Conservation (phyloP, 163 green algal species). For the Chlamydomonas reinhardtii region DNA sequence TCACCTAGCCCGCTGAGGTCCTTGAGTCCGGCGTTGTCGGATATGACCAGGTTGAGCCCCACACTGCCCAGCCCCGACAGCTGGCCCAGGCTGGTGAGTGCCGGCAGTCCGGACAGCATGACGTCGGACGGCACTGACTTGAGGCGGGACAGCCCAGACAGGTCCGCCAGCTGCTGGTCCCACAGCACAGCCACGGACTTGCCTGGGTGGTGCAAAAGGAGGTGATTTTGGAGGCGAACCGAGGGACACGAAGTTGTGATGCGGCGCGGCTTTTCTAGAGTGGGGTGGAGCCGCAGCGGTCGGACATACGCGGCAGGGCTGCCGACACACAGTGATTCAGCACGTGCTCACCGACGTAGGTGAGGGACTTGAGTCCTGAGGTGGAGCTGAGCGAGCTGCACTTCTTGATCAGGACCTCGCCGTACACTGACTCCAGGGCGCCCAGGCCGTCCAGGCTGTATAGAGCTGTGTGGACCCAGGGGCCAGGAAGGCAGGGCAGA, state of each 20-base stretch:
- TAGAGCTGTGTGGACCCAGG: not conserved
- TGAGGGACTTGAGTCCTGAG: not conserved
- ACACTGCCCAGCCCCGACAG: not conserved
- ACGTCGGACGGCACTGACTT: not conserved
- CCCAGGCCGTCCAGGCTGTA: constrained; percentile 3
- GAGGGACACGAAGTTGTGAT: too few relatives aligned
- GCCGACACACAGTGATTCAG: too few relatives aligned
- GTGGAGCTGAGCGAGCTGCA: constrained; percentile 2
- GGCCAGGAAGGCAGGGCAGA: too few relatives aligned
- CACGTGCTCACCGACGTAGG: not conserved
- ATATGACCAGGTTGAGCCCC: constrained; percentile 35
- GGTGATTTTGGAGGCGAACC: too few relatives aligned
- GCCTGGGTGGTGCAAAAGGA: not conserved
- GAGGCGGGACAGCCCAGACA: constrained; percentile 10
- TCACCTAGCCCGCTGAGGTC: constrained; percentile 20
- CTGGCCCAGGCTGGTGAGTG: constrained; percentile 2
- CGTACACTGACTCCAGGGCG: not conserved
- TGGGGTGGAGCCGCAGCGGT: too few relatives aligned
- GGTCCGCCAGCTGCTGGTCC: constrained; percentile 9
- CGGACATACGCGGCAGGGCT: too few relatives aligned
- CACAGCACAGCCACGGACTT: constrained; percentile 18
- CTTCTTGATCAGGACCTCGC: constrained; percentile 18
- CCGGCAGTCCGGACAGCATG: not conserved
- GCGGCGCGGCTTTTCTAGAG: too few relatives aligned
- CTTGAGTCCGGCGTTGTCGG: not conserved